phyloP scores from a whole-genome alignment of 2,329 filamentous ascomycete species.

The Paracoccidioides brasiliensis region DNA sequence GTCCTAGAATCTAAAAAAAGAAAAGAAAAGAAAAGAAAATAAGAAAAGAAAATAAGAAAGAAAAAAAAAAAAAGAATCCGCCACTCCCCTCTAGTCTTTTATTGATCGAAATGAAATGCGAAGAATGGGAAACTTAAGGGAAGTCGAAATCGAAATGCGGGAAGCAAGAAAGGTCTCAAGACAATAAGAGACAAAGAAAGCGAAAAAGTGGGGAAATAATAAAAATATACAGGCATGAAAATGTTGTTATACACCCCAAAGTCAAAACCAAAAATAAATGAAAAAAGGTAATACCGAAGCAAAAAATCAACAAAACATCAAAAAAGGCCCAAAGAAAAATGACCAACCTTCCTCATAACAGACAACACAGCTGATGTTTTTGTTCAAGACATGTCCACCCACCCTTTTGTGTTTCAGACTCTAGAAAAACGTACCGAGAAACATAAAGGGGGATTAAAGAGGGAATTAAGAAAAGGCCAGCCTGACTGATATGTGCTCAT shows the following conservation, averaged over 20 bases:
- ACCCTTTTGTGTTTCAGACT: background rate
- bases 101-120: too few relatives aligned
- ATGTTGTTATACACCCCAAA: too few relatives aligned
- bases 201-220: background rate
- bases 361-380: too few relatives aligned
- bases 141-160: too few relatives aligned
- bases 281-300: background rate
- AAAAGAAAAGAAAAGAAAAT: background rate
- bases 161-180: too few relatives aligned
- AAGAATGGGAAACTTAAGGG: too few relatives aligned
- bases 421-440: background rate
- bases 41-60: background rate
- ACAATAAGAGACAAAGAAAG: background rate
- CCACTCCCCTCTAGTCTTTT: too few relatives aligned
- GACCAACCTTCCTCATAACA: background rate
- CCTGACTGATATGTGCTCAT: background rate
- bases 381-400: background rate
- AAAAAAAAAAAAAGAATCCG: background rate
- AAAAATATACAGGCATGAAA: too few relatives aligned
- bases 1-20: background rate
- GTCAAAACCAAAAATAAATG: background rate
- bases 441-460: background rate
- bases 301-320: background rate
- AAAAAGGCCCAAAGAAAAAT: background rate
- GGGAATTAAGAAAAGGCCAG: background rate